Base-by-base conservation (phyloP, 1,284 basidiomycete genomes). In the Boletus sp. region DNA sequence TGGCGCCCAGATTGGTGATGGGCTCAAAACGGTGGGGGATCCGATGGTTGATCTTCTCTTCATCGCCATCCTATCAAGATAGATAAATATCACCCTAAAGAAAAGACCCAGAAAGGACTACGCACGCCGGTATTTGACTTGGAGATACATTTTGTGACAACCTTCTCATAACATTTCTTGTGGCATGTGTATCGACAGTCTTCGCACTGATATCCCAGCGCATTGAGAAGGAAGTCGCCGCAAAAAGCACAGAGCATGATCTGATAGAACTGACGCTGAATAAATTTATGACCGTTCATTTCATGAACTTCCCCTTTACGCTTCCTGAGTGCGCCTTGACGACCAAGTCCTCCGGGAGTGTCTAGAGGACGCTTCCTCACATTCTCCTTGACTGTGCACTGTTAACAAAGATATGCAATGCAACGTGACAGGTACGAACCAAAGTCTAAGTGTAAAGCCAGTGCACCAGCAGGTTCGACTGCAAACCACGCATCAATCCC, bases 241-340 rank as follows among this genome's bases (percentile, higher is more conserved):
- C 96, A 99, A 67, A 97, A 92, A 1, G 96, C 96, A 67, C 96
- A 99, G 48, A 97, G 82, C 75, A 99, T 96, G 64, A 96, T 84
- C 69, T 97, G 94, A 71, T 98, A 99, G 75, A 99, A 99, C 70
- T 99, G 96, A 45, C 88, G 83, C 62, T 94, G 91, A 44, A 99
- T 81, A 65, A 99, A 99, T 69, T 96, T 92, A 76, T 99, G 96
- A 4, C 96, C 96, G 65, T 99, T 99, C 91, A 98, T 97, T 71
- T 98, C 94, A 70, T 96, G 93, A 10, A 99, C 89, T 70, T 99
- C 95, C 60, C 89, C 95, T 73, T 97, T 97, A 65, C 93, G 91
- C 74, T 97, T 97, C 62, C 95, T 87, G 57, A 99, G 84, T 52
- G 96, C 96, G 53, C 95, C 96, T 72, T 98, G 95, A 68, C 96